Evolutionary conservation across 768 basidiomycete species (phyloP), one percentile per base, ranked within the genome.

Genomic region (Pleurotus djamor): DNA sequence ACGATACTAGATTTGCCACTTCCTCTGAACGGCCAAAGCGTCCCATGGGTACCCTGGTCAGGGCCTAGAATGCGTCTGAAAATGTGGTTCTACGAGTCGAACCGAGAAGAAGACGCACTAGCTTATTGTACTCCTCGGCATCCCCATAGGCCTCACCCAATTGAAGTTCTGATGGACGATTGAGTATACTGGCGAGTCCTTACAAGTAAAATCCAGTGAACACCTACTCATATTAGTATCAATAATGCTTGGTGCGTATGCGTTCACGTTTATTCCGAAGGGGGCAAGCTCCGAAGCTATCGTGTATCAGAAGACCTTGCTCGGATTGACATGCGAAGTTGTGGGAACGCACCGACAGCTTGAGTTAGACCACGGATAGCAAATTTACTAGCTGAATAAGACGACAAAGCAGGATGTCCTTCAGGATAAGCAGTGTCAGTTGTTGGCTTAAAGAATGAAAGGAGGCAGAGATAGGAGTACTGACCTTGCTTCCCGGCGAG

Each of bases 311-410:
- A 33, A 8, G 4, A 32, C 7, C 34, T 35, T n/a, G 34, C 34
- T 32, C 16, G 5, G 49, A 8, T 28, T 28, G 38, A 4, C 13
- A 8, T 10, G n/a, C 12, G 17, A 32, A 9, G 41, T 21, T 56
- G 16, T 8, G 21, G 28, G 13, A 44, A 65, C 69, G 35, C 44
- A 74, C 74, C 73, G 13, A 68, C 67, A 12, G 65, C 64, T 59
- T 79, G 78, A 0, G 80, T 79, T 33, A 81, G 62, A 12, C 75
- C 77, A 32, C 77, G 68, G 0, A 82, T 52, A 2, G 77, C 78
- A 62, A 79, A 79, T 64, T 82, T 80, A 3, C 73, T 74, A 0
- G 71, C 64, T 44, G 63, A 65, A 59, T 81, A 81, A 4, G 70
- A 61, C 14, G 60, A 48, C n/a, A 65, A 37, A 12, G 44, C 13